Base-by-base conservation (phyloP, 768 basidiomycete genomes). In the Zangia roseola region DNA sequence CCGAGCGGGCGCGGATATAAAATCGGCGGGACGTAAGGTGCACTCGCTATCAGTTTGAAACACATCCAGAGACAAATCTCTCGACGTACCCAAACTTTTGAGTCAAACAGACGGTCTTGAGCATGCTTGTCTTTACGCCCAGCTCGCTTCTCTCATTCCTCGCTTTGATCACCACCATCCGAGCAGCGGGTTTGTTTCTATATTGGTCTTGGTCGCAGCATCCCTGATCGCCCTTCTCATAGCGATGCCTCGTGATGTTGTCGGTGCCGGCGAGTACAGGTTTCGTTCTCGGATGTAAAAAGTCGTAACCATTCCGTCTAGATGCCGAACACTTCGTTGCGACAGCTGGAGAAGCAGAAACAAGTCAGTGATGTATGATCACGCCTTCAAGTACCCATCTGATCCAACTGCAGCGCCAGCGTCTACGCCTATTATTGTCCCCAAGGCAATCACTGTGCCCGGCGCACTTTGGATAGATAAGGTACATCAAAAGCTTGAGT, bases 81-180 rank as follows among this genome's bases (percentile, higher is more conserved):
- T 30, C 30, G 30, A 30, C 30, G 30, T 30, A 13, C 30, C 30
- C 30, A 12, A 28, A 14, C 14, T 16, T 16, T 31, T 31, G 31
- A 16, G 5, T 14, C 31, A 31, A 26, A 26, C 7, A 45, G 21
- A 14, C 42, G 14, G 13, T 19, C 45, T 17, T 33, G 20, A 31
- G 19, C 35, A 60, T 63, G 60, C 40, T 45, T 14, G 40, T 47
- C 20, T 46, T 56, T 12, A 25, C 49, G 25, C 52, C 52, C 19
- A 9, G 33, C 25, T 36, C 46, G 31, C n/a, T 58, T 24, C 30
- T 60, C 21, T 54, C 43, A 6, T 25, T 62, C 24, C 46, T 63
- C 28, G 41, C 35, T 14, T 26, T 52, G 34, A 35, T 37, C n/a
- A 50, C 50, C 21, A 54, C 24, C 13, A 52, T 40, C 20, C 35